Evolutionary conservation across 1,284 basidiomycete species (phyloP), one percentile per base, ranked within the genome.

Genomic region (Moesziomyces aphidis): DNA sequence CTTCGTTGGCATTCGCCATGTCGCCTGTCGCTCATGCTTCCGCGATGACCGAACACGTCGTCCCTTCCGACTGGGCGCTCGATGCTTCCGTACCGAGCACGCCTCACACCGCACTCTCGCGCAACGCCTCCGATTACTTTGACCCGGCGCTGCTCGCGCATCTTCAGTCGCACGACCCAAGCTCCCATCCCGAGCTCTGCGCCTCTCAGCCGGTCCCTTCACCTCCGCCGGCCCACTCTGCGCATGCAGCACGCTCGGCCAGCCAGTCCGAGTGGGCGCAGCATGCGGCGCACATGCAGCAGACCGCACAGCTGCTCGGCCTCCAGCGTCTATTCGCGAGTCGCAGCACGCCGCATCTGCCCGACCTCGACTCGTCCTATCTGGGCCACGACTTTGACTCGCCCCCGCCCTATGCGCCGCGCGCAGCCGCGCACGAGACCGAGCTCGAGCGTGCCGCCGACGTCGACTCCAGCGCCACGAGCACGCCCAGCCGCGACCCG

Each of bases 201-300:
- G 19, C 60, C 10, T 34, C 49, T 22, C 52, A 45, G 34, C 28
- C 43, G 3, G 51, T 46, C 23, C 51, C 53, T n/a, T 72, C 60
- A 3, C 60, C 63, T 19, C 55, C 59, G 19, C 44, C 21, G 95
- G 95, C 84, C 97, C 97, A 80, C 95, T 92, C 69, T 92, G 93
- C 81, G 95, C 94, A 82, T 95, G 93, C 55, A 97, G 94, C 78
- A 97, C 96, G 51, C 94, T 93, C 55, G 97, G 87, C 21, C 93
- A 94, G 28, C 94, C 96, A 57, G 95, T 98, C 95, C 95, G 76
- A 17, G 61, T 50, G 70, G 70, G 64, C 64, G 24, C 70, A 73
- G 23, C 70, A 68, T 51, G 71, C 71, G 13, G 71, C 59, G 3
- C 71, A 74, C 19, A 61, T 73, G 59, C 71, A 73, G 39, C 64